These are phyloP conservation scores for Gryganskiella cystojenkinii DNA, from an alignment of 192 early-diverging fungal species.

Conservation along the genomic window DNA sequence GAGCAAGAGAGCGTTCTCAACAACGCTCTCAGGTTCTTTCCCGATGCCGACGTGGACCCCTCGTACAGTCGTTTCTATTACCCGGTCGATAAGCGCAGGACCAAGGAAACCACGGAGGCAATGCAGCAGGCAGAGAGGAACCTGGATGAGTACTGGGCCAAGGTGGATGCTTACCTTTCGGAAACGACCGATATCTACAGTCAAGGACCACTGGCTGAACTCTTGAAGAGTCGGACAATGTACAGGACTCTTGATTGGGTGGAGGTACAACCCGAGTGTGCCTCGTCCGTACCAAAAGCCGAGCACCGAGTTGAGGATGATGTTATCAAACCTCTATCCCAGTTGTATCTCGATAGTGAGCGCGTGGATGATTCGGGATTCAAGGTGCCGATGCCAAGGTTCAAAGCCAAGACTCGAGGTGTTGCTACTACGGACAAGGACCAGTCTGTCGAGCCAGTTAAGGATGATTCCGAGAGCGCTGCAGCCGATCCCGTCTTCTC, in stretches of 20 bases:
- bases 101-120: neutral
- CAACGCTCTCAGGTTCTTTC: constrained; percentile 1
- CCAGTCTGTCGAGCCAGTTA: no score
- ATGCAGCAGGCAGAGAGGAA: no score
- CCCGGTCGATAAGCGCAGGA: constrained; percentile 37
- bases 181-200: no score
- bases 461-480: neutral
- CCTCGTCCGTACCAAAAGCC: constrained; percentile 9
- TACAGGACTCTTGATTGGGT: constrained; percentile 44
- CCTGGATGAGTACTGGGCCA: constrained; percentile 30
- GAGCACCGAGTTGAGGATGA: constrained; percentile 6
- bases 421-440: constrained; percentile 1
- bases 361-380: neutral
- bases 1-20: constrained; percentile 14
- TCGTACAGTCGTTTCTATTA: constrained; percentile 29
- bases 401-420: constrained; percentile 43
- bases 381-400: constrained; percentile 12
- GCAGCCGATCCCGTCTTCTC: constrained; percentile 31
- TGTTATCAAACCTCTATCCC: no score
- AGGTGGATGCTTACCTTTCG: constrained; percentile 8
- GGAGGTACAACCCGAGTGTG: constrained; percentile 13
- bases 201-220: no score
- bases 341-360: no score
- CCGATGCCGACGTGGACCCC: neutral
- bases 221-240: no score